phyloP scores from a whole-genome alignment of 371 early-diverging fungal species.

The Coemansia sp. region DNA sequence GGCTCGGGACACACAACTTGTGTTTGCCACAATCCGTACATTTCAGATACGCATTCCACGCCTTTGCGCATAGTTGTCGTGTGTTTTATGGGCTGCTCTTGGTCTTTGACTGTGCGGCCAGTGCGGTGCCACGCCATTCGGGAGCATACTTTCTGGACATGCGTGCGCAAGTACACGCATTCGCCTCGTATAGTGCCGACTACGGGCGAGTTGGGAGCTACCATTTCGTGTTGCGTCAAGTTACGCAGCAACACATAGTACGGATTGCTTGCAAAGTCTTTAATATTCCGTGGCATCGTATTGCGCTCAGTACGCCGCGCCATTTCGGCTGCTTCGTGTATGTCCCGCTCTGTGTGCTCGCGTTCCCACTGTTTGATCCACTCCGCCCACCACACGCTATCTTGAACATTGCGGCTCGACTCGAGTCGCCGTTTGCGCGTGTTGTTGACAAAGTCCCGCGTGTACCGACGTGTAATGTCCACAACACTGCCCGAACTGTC shows the following conservation, averaged over 20 bases:
- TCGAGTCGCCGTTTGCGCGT: slow-evolving; percentile 33
- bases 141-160: slow-evolving; percentile 61
- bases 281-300: slow-evolving; percentile 76
- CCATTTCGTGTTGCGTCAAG: slow-evolving; percentile 69
- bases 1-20: slow-evolving; percentile 62
- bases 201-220: slow-evolving; percentile 65
- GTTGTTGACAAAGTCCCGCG: slow-evolving; percentile 25
- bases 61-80: slow-evolving; percentile 63
- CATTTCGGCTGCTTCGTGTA: slow-evolving; percentile 59
- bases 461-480: slow-evolving; percentile 45
- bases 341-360: slow-evolving; percentile 31
- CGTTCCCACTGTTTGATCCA: slow-evolving; percentile 21
- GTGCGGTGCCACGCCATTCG: slow-evolving; percentile 68
- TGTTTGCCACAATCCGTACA: slow-evolving; percentile 92
- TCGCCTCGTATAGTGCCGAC: slow-evolving; percentile 78
- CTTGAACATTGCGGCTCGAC: slow-evolving; percentile 6
- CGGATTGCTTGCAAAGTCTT: slow-evolving; percentile 78
- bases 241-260: slow-evolving; percentile 85
- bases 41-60: slow-evolving; percentile 9
- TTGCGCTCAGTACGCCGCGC: slow-evolving; percentile 56
- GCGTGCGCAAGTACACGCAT: slow-evolving; percentile 72
- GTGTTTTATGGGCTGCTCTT: slow-evolving; percentile 68
- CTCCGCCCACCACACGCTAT: slow-evolving; percentile 30
- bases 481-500: slow-evolving; percentile 8
- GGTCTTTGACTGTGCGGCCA: slow-evolving; percentile 58